Conservation (phyloP, 208 protist genomes). For the Wallacemonas sp. region DNA sequence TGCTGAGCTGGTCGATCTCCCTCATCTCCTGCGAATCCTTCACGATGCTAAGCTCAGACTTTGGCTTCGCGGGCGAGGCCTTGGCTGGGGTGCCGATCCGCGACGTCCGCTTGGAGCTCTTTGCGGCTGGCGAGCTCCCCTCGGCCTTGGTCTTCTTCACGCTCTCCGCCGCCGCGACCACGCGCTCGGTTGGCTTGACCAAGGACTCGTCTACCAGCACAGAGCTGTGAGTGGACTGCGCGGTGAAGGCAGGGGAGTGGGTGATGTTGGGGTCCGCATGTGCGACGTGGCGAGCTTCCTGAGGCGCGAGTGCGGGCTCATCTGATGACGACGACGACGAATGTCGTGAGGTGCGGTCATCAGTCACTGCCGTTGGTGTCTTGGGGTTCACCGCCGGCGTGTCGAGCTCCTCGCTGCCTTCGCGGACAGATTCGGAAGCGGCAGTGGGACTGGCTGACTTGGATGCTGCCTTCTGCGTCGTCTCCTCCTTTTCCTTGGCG, state of each 20-base stretch:
- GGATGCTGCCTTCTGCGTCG: not conserved
- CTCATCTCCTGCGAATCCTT: not conserved
- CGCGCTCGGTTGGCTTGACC: too few species aligned
- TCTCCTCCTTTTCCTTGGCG: constrained; percentile 10
- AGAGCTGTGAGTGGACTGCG: not conserved
- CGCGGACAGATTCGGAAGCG: not conserved
- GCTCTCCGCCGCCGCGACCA: not conserved
- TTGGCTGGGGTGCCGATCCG: not conserved
- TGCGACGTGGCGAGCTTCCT: not conserved
- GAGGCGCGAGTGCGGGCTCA: not conserved
- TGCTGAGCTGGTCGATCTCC: not conserved
- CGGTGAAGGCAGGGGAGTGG: not conserved
- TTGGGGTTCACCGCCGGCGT: not conserved
- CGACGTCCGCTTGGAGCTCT: constrained; percentile 4
- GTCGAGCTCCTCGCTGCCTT: constrained; percentile 1
- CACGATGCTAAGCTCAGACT: not conserved
- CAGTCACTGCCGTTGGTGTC: not conserved
- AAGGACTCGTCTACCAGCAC: not conserved
- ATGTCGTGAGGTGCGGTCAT: not conserved
- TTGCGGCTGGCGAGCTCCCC: not conserved
- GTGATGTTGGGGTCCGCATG: not conserved
- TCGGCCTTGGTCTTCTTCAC: not conserved
- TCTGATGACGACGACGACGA: constrained; percentile 1
- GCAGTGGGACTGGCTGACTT: too few species aligned
- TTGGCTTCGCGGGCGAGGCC: not conserved